Conservation (phyloP, 768 basidiomycete genomes). For the Erythrobasidium yunnanense region DNA sequence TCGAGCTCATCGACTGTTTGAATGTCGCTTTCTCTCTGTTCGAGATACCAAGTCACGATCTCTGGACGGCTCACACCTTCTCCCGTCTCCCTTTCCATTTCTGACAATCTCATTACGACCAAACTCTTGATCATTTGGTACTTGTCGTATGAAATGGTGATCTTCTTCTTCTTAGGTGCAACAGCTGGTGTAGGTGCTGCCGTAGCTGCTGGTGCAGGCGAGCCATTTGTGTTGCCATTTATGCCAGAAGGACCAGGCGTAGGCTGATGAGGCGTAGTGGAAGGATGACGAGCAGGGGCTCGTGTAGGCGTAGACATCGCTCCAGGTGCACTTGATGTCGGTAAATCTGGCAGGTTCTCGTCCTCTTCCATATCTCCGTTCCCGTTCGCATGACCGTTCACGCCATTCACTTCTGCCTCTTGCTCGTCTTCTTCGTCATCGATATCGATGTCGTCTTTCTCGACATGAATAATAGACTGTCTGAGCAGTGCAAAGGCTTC, state of each 20-base stretch:
- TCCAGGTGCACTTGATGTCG: constrained; percentile 43
- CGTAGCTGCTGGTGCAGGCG: constrained; percentile 13
- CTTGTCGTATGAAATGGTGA: constrained; percentile 92
- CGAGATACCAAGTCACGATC: constrained; percentile 92
- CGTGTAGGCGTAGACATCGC: constrained; percentile 41
- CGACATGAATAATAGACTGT: constrained; percentile 97
- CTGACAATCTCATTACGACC: constrained; percentile 68
- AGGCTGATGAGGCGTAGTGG: constrained; percentile 37
- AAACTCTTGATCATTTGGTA: constrained; percentile 82
- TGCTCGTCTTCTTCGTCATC: constrained; percentile 70
- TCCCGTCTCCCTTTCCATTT: constrained; percentile 63
- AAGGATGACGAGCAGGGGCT: constrained; percentile 38
- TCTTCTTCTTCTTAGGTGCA: constrained; percentile 47
- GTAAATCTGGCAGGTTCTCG: constrained; percentile 48
- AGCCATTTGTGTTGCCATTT: neutral
- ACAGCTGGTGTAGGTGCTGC: constrained; percentile 45
- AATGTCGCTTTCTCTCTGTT: constrained; percentile 71
- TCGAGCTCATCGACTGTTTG: constrained; percentile 76
- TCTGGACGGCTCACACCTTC: constrained; percentile 77
- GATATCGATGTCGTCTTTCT: constrained; percentile 96
- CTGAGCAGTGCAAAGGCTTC: constrained; percentile 88
- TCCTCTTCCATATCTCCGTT: constrained; percentile 57
- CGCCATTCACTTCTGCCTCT: constrained; percentile 42
- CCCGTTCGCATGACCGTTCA: constrained; percentile 35
- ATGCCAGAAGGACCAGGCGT: constrained; percentile 39